A percentile compares a stretch with the other conserved stretches of the same genome.
Conservation (phyloP, 2,329 filamentous ascomycete genomes). For the Colletotrichum spinosum region DNA sequence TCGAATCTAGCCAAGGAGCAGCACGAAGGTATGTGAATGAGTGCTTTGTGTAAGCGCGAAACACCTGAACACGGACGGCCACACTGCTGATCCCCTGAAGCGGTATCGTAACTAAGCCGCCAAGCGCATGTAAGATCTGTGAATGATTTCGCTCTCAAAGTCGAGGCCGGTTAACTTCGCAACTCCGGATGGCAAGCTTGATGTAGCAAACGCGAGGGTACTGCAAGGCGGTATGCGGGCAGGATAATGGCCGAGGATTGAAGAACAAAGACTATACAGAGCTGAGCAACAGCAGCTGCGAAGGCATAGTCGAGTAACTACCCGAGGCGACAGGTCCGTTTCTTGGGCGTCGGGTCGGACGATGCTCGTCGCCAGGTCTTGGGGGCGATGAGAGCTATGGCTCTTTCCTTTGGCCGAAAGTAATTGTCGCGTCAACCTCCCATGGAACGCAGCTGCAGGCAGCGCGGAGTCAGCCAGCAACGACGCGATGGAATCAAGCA, state of each 20-base stretch:
- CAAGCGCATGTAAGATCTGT: slow-evolving; percentile 34
- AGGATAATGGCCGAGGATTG: not conserved
- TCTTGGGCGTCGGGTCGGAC: too few relatives aligned
- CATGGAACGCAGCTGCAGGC: slow-evolving; percentile 25
- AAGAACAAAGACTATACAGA: slow-evolving; percentile 11
- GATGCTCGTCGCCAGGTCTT: not conserved
- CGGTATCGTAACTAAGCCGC: slow-evolving; percentile 26
- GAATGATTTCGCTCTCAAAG: slow-evolving; percentile 8
- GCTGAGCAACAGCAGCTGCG: slow-evolving; percentile 7
- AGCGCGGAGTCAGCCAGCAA: too few relatives aligned
- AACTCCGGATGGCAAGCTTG: too few relatives aligned
- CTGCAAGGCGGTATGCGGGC: too few relatives aligned
- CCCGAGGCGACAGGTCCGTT: not conserved
- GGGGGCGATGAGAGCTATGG: slow-evolving; percentile 12
- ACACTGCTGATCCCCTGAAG: slow-evolving; percentile 36
- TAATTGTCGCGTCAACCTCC: slow-evolving; percentile 21
- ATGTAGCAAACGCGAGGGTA: too few relatives aligned
- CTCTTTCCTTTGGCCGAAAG: slow-evolving; percentile 20
- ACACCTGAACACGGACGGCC: slow-evolving; percentile 9
- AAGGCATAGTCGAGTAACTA: slow-evolving; percentile 25
- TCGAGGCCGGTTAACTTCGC: too few relatives aligned
- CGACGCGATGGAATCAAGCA: too few relatives aligned
- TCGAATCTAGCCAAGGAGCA: slow-evolving; percentile 33
- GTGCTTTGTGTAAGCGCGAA: slow-evolving; percentile 15
- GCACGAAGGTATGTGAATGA: slow-evolving; percentile 10